Conservation (phyloP, 164 flowering plant genomes). For the Aristolochia contorta region DNA sequence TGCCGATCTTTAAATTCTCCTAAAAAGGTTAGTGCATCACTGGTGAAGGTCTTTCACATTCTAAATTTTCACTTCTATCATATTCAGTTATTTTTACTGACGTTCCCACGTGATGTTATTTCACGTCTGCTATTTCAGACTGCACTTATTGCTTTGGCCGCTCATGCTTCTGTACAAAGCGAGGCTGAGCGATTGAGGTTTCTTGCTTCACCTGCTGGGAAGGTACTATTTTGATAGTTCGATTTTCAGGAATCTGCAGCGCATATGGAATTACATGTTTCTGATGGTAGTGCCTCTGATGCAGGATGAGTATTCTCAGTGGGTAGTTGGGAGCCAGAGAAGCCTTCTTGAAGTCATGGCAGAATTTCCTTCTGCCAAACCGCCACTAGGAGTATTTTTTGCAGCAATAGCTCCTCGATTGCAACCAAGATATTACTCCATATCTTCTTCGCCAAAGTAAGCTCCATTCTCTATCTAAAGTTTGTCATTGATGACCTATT, state of each 20-base stretch:
- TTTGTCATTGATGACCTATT: not conserved
- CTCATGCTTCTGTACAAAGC: slow-evolving; percentile 81
- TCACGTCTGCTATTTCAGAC: slow-evolving; percentile 37
- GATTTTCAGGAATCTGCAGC: not conserved
- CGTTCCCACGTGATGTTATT: not conserved
- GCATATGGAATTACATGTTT: not conserved
- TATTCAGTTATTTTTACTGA: not conserved
- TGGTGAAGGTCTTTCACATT: slow-evolving; percentile 22
- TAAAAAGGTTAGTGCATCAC: slow-evolving; percentile 40
- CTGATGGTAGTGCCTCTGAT: slow-evolving; percentile 3
- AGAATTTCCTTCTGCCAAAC: slow-evolving; percentile 89
- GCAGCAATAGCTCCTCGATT: slow-evolving; percentile 89
- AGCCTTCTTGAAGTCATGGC: slow-evolving; percentile 94
- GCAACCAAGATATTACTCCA: slow-evolving; percentile 98
- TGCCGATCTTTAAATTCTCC: slow-evolving; percentile 92
- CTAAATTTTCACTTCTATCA: not conserved
- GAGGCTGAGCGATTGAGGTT: slow-evolving; percentile 78
- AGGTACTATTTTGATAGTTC: slow-evolving; percentile 34
- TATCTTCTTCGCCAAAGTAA: slow-evolving; percentile 95
- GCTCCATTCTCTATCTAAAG: not conserved
- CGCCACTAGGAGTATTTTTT: slow-evolving; percentile 96
- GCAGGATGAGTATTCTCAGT: slow-evolving; percentile 94
- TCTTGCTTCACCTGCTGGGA: slow-evolving; percentile 96
- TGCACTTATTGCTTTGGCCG: slow-evolving; percentile 79
- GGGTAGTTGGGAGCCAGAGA: slow-evolving; percentile 84